These are phyloP conservation scores for Gyromitra esculenta DNA, from an alignment of 2,329 filamentous ascomycete genomes.

Conservation along the genomic window DNA sequence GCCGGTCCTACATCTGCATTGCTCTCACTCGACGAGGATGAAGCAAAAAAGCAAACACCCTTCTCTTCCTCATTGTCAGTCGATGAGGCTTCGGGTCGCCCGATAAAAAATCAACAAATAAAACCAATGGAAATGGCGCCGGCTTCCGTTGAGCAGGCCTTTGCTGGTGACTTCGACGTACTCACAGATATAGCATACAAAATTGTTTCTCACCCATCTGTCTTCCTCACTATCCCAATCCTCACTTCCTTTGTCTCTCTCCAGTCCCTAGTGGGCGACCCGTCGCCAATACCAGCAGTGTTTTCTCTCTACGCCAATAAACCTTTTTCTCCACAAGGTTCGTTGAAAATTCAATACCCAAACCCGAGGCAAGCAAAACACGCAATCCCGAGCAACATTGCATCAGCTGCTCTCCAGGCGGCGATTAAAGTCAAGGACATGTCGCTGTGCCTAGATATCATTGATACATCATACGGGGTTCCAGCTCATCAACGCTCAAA, in stretches of 20 bases:
- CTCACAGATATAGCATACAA: conserved; percentile 47
- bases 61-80: not conserved
- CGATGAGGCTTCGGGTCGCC: not conserved
- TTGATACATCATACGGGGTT: conserved; percentile 74
- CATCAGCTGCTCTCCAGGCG: conserved; percentile 77
- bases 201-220: conserved; percentile 42
- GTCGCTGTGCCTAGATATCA: conserved; percentile 77
- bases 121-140: not conserved
- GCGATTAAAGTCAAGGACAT: conserved; percentile 84
- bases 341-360: conserved; percentile 61
- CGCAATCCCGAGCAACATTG: conserved; percentile 76
- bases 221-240: conserved; percentile 72
- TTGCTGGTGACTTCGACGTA: conserved; percentile 6
- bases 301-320: conserved; percentile 87
- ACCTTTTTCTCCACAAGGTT: conserved; percentile 64
- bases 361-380: conserved; percentile 75
- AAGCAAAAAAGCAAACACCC: not conserved
- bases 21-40: conserved; percentile 44
- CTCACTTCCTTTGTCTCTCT: conserved; percentile 79
- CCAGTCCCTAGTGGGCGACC: conserved; percentile 76
- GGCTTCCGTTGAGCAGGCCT: not conserved
- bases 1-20: conserved; percentile 44
- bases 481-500: conserved; percentile 75
- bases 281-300: conserved; percentile 79
- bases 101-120: not conserved